Conservation (phyloP, 2,329 filamentous ascomycete species). For the Xylaria sp. region DNA sequence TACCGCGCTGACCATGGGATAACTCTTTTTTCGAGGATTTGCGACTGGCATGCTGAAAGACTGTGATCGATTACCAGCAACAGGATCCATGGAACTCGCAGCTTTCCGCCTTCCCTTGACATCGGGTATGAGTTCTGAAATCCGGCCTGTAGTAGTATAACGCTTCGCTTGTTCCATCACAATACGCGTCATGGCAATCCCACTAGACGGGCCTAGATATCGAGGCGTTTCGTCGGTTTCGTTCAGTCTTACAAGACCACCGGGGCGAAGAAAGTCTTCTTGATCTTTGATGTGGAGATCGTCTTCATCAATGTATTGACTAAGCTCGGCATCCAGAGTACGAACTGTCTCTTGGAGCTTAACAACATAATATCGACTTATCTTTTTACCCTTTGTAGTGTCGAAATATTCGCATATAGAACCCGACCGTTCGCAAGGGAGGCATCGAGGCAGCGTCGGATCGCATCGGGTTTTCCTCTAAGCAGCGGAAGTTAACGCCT, state of each 20-base stretch:
- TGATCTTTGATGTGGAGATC: slow-evolving; percentile 76
- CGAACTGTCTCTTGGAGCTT: slow-evolving; percentile 89
- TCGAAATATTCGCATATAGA: slow-evolving; percentile 96
- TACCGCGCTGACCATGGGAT: slow-evolving; percentile 87
- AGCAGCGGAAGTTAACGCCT: slow-evolving; percentile 14
- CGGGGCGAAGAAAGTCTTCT: slow-evolving; percentile 88
- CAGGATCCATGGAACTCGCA: slow-evolving; percentile 41
- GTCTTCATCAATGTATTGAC: slow-evolving; percentile 81
- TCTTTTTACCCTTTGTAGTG: slow-evolving; percentile 83
- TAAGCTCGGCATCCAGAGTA: slow-evolving; percentile 82
- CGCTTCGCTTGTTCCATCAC: slow-evolving; percentile 97
- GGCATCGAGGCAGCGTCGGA: slow-evolving; percentile 88
- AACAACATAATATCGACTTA: slow-evolving; percentile 92
- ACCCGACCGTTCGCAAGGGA: slow-evolving; percentile 91
- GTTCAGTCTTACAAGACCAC: slow-evolving; percentile 84
- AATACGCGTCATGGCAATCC: slow-evolving; percentile 92
- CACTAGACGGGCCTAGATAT: slow-evolving; percentile 92
- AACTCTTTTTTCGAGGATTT: slow-evolving; percentile 79
- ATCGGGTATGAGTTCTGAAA: slow-evolving; percentile 90
- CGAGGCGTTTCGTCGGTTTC: slow-evolving; percentile 87
- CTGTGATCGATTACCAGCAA: slow-evolving; percentile 68
- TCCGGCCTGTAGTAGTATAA: slow-evolving; percentile 89
- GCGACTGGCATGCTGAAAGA: slow-evolving; percentile 65
- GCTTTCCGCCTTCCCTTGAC: slow-evolving; percentile 67
- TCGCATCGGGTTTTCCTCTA: slow-evolving; percentile 97